These are phyloP conservation scores for Sarcodon sp. DNA, from an alignment of 768 basidiomycete genomes.

Conservation along the genomic window DNA sequence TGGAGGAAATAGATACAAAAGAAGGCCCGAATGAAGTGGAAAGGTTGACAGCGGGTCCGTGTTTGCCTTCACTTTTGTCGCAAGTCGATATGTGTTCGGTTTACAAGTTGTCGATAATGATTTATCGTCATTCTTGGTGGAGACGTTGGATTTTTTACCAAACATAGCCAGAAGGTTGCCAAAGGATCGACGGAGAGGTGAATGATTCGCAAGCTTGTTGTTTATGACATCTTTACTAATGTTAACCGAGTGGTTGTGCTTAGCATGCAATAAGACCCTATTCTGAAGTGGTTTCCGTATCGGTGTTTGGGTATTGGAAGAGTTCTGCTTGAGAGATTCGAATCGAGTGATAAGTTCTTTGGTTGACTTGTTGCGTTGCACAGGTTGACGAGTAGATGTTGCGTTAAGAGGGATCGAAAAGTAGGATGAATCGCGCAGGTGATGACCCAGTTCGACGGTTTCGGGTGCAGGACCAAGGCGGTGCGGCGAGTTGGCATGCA, in stretches of 20 bases:
- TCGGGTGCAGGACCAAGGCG: no score
- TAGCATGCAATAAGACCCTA: conserved; percentile 7
- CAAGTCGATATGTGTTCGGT: neutral
- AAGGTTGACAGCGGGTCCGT: conserved; percentile 9
- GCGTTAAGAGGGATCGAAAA: no score
- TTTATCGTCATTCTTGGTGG: neutral
- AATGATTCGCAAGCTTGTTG: conserved; percentile 30
- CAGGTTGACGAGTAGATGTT: neutral
- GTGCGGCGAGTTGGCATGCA: no score
- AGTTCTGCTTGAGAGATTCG: conserved; percentile 26
- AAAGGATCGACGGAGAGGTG: conserved; percentile 51
- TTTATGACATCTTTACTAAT: neutral
- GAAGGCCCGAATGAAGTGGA: conserved; percentile 19
- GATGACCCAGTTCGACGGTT: no score
- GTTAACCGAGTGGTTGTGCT: neutral
- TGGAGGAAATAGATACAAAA: conserved; percentile 34
- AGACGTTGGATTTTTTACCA: conserved; percentile 25
- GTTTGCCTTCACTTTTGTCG: conserved; percentile 2
- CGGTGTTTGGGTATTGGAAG: conserved; percentile 8
- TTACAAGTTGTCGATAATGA: neutral
- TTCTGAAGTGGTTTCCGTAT: conserved; percentile 5
- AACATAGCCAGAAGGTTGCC: conserved; percentile 50
- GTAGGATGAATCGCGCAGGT: no score
- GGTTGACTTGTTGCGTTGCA: conserved; percentile 16
- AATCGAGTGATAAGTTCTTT: conserved; percentile 41